These are phyloP conservation scores for Ceratocystis cacaofunesta DNA, from an alignment of 2,329 filamentous ascomycete genomes.

Conservation along the genomic window DNA sequence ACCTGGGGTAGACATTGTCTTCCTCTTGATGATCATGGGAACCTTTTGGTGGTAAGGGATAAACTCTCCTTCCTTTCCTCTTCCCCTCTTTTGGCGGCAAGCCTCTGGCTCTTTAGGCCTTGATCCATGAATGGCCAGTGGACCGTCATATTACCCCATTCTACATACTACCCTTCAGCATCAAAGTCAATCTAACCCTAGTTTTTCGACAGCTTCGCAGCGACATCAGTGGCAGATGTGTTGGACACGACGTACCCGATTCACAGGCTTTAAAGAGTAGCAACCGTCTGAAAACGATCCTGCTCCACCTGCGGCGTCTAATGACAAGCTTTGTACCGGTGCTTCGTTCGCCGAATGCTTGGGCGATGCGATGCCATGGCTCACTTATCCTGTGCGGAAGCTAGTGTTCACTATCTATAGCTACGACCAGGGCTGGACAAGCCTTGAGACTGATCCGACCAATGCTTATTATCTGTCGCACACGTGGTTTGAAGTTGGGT, in stretches of 20 bases:
- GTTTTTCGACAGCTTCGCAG: slow-evolving; percentile 27
- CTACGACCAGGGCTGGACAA: slow-evolving; percentile 44
- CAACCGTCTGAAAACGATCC: not conserved
- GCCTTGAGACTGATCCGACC: slow-evolving; percentile 17
- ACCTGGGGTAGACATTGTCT: no score
- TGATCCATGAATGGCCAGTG: not conserved
- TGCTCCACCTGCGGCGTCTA: not conserved
- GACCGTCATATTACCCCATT: not conserved
- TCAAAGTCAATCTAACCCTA: not conserved
- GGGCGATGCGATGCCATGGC: slow-evolving; percentile 23
- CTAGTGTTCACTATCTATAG: slow-evolving; percentile 44
- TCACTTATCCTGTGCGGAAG: slow-evolving; percentile 40
- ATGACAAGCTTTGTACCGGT: not conserved
- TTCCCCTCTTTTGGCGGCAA: not conserved
- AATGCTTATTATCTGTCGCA: slow-evolving; percentile 26
- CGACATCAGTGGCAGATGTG: slow-evolving; percentile 8
- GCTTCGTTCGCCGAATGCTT: not conserved
- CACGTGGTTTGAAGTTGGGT: slow-evolving; percentile 51
- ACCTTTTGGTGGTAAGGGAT: slow-evolving; percentile 6
- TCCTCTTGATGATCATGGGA: not conserved
- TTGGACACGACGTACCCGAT: not conserved
- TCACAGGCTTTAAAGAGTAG: not conserved
- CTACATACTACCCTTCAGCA: not conserved
- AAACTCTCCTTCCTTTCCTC: not conserved
- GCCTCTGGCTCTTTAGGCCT: not conserved